Evolutionary conservation across 768 basidiomycete genomes (phyloP), one percentile per base, ranked within the genome.

Genomic region (Mycena rebaudengoi): DNA sequence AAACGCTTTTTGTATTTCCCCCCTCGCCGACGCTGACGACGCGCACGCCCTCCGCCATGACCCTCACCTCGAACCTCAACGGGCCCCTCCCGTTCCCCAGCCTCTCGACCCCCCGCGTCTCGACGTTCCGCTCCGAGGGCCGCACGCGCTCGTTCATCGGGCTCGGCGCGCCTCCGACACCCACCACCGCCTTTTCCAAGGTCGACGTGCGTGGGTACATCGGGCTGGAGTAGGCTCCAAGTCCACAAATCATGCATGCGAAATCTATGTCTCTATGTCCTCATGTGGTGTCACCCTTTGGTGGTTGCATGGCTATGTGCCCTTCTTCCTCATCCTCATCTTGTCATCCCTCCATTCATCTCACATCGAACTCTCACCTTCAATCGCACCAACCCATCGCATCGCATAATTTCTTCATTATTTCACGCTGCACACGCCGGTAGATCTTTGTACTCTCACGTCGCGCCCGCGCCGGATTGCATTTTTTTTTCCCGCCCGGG

Each of bases 1-100:
- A 95, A 73, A 95, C 93, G 0, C 82, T 95, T 45, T 94, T 95
- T 69, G 89, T 95, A 35, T 95, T 95, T 72, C 93, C 93, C 1
- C 92, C 93, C 30, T 94, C 92, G 5, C 92, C 76, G 48, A 87
- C 82, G 46, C 69, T 80, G 65, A 82, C 81, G 70, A 81, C 87
- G 44, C 85, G 83, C 53, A 92, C 90, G 52, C 91, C 94, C 26
- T 91, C 92, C 46, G 91, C 92, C 33, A 89, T 94, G 87, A 94
- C 90, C 35, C 79, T 95, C 56, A 92, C 87, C 44, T 91, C 91
- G 63, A 90, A 82, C 67, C 65, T 86, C 62, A 79, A 76, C 58
- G 57, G 70, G 59, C 44, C 70, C 70, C 49, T 79, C 73, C 73
- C 83, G 18, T 85, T 85, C 71, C 85, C 84, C 20, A 82, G 80